Conservation (phyloP, 2,329 filamentous ascomycete genomes). For the Esteya vermicola region DNA sequence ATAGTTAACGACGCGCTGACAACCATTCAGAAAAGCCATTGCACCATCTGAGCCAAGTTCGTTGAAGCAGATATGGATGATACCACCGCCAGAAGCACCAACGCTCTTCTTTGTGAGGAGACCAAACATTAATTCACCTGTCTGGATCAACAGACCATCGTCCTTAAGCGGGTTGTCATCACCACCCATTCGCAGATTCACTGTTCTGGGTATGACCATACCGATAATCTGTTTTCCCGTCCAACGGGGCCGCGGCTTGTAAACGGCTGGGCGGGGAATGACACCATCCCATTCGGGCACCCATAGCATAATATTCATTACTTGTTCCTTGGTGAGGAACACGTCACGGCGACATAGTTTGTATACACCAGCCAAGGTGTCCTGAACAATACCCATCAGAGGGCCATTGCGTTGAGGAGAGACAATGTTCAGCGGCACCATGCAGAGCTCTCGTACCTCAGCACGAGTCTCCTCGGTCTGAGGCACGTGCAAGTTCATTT, state of each 20-base stretch:
- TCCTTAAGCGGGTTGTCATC: constrained; percentile 56
- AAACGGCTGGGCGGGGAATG: constrained; percentile 82
- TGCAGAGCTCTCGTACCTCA: constrained; percentile 84
- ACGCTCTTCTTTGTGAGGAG: constrained; percentile 88
- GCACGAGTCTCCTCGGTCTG: constrained; percentile 94
- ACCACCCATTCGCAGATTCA: constrained; percentile 60
- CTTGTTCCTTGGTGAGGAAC: constrained; percentile 76
- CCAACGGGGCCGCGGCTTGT: constrained; percentile 87
- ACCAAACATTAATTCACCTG: constrained; percentile 81
- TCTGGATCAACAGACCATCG: constrained; percentile 67
- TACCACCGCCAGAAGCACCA: constrained; percentile 77
- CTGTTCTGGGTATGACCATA: constrained; percentile 74
- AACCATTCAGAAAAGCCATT: constrained; percentile 91
- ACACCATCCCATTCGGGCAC: constrained; percentile 95
- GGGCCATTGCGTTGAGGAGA: constrained; percentile 94
- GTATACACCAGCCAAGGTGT: constrained; percentile 91
- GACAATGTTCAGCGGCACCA: constrained; percentile 97
- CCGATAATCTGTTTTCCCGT: constrained; percentile 97
- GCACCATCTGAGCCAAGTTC: constrained; percentile 76
- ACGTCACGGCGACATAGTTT: constrained; percentile 90
- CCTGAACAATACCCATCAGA: constrained; percentile 98
- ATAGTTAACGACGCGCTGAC: constrained; percentile 89
- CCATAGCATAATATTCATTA: constrained; percentile 97
- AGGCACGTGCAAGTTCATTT: constrained; percentile 99
- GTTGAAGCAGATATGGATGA: constrained; percentile 93